Evolutionary conservation across 176 grass and related monocot species (phyloP).

Genomic region (Oryza glaberrima): DNA sequence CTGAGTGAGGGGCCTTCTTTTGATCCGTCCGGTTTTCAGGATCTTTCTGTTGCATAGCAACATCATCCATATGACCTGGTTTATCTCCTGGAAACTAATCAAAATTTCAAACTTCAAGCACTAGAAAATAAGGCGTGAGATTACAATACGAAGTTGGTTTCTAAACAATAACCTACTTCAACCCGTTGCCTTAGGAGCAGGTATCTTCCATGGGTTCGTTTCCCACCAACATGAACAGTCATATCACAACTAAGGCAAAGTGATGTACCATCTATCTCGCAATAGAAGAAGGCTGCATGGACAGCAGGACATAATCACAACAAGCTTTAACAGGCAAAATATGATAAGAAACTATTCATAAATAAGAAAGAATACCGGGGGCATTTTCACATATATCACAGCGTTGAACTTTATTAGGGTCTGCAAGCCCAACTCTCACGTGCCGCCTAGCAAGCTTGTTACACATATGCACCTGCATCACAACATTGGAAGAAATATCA

Average conservation of each 20-base stretch:
- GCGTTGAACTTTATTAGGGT: constrained; percentile 76
- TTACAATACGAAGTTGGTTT: constrained; percentile 13
- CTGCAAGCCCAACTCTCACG: constrained; percentile 96
- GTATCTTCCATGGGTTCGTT: constrained; percentile 89
- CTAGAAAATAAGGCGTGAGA: constrained; percentile 2
- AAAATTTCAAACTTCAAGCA: constrained; percentile 30
- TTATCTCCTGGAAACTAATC: constrained; percentile 96
- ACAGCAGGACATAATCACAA: constrained; percentile 24
- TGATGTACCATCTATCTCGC: constrained; percentile 95
- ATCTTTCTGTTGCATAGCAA: constrained; percentile 64
- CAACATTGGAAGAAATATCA: constrained; percentile 23
- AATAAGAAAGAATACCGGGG: constrained; percentile 53
- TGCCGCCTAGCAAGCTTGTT: constrained; percentile 99
- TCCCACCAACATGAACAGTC: constrained; percentile 98
- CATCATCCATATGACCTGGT: constrained; percentile 62
- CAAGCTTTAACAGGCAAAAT: background rate
- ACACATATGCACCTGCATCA: constrained; percentile 94
- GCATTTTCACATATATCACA: constrained; percentile 99
- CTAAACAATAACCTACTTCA: constrained; percentile 62
- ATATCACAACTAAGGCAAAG: constrained; percentile 95
- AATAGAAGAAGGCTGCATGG: constrained; percentile 95
- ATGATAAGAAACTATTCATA: background rate
- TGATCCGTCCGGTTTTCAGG: constrained; percentile 52
- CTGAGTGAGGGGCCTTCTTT: constrained; percentile 47
- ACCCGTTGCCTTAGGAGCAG: constrained; percentile 92